Percentiles rank a stretch among this genome's conserved stretches.
phyloP scores from a whole-genome alignment of 2,329 filamentous ascomycete genomes.

The Thelonectria discophora region DNA sequence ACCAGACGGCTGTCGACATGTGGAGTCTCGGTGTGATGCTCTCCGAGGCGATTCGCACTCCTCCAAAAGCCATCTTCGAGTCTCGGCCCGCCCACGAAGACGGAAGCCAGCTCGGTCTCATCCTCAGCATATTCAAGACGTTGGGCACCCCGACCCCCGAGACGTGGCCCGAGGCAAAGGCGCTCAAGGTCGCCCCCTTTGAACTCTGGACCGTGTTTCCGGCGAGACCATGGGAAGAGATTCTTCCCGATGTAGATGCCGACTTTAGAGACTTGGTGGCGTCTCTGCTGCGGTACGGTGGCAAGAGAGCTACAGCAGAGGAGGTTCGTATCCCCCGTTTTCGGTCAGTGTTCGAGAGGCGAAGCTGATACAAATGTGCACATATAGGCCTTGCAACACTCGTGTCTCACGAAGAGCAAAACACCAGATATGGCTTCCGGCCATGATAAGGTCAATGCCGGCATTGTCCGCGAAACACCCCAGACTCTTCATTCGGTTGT shows the following conservation, averaged over 20 bases:
- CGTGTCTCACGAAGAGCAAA: conserved; percentile 13
- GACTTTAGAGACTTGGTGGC: conserved; percentile 72
- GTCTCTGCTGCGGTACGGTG: conserved; percentile 77
- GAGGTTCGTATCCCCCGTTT: conserved; percentile 40
- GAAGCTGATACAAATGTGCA: conserved; percentile 13
- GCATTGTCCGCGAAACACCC: not conserved
- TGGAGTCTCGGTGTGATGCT: conserved; percentile 90
- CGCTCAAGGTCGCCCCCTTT: conserved; percentile 80
- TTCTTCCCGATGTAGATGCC: conserved; percentile 70
- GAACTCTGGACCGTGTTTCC: conserved; percentile 86
- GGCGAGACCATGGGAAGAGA: conserved; percentile 70
- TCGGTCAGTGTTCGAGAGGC: no score
- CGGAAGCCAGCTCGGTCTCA: conserved; percentile 89
- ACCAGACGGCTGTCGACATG: conserved; percentile 79
- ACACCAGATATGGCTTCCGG: not conserved
- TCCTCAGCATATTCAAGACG: conserved; percentile 91
- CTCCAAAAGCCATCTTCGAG: conserved; percentile 77
- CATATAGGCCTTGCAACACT: conserved; percentile 38
- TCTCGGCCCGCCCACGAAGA: conserved; percentile 77
- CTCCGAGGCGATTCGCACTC: conserved; percentile 72
- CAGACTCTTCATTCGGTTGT: not conserved
- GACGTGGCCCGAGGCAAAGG: conserved; percentile 81
- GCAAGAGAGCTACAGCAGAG: conserved; percentile 71
- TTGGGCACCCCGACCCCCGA: conserved; percentile 84
- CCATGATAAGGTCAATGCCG: not conserved